Evolutionary conservation across 192 early-diverging fungal genomes (phyloP), one percentile per base, ranked within the genome.

Genomic region (Backusella macrospora): DNA sequence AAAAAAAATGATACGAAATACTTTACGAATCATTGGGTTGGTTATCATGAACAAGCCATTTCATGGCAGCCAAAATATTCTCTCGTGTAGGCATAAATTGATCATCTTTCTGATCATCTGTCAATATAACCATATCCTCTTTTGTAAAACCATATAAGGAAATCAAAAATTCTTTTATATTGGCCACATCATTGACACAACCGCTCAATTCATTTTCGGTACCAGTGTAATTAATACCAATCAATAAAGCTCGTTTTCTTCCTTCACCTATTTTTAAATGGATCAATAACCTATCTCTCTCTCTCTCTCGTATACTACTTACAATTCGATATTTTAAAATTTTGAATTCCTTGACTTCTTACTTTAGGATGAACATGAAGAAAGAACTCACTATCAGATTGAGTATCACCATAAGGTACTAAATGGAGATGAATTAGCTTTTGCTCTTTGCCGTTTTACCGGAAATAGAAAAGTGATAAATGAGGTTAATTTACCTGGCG

Each of bases 221-320:
- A 38, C 86, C 82, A 34, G 86, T 84, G 77, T 98, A 98, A 80
- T 98, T 98, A 79, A 97, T 94, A 29, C 96, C 96, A 69, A 98
- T 91, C 39, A 98, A 82, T 37, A 98, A 81, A 6, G 95, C 96
- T n/a, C 89, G 86, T 80, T 93, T 92, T 46, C 88, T 83, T 29
- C 92, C 92, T 68, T 74, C 67, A 68, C 73, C 78, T 79, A 38
- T 29, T 62, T 10, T 48, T 34, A 34, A 39, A 43, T 13, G n/a
- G 39, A 38, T 46, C 47, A 37, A 59, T 37, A 39, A 43, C 49
- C 10, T 59, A 38, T 65, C 18, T 44, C 62, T 48, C 40, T 7
- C 3, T 44, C 5, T 16, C 8, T 7, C 14, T 12, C 18, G 26
- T 5, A 15, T 15, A 59, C 15, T 42, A 69, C 37, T 73, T 77